phyloP scores from a whole-genome alignment of 352 stramenopile species.

The Globisporangium paddicum region DNA sequence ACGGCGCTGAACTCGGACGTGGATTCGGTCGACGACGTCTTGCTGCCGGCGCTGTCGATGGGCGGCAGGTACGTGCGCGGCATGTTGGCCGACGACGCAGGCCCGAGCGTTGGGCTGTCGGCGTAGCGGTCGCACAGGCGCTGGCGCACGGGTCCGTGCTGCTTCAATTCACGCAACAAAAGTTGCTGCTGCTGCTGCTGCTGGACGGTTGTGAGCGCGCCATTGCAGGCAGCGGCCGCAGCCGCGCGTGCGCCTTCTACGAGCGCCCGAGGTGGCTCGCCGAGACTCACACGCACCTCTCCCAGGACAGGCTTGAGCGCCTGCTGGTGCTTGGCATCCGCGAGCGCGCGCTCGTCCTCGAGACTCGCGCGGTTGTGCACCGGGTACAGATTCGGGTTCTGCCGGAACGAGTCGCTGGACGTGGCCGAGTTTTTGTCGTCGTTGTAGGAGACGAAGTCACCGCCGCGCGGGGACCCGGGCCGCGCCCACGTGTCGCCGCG shows the following conservation, averaged over 20 bases:
- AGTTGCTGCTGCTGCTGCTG: background rate
- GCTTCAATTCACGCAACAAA: background rate
- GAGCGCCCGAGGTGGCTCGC: slow-evolving; percentile 8
- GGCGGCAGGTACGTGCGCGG: slow-evolving; percentile 15
- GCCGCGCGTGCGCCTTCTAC: background rate
- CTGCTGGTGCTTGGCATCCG: slow-evolving; percentile 25
- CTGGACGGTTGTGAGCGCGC: background rate
- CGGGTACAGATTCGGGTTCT: slow-evolving; percentile 42
- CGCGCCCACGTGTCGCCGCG: slow-evolving; percentile 44
- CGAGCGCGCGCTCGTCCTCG: slow-evolving; percentile 19
- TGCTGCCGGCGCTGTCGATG: slow-evolving; percentile 15
- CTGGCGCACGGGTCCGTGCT: slow-evolving; percentile 7
- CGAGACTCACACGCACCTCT: slow-evolving; percentile 13
- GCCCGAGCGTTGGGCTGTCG: background rate
- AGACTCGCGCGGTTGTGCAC: slow-evolving; percentile 15
- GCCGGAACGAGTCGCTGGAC: slow-evolving; percentile 55
- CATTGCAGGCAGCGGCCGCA: background rate
- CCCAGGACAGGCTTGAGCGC: background rate
- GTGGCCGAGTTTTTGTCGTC: slow-evolving; percentile 45
- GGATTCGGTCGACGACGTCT: slow-evolving; percentile 18
- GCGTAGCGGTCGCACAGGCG: slow-evolving; percentile 18
- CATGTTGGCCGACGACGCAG: background rate
- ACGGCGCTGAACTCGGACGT: slow-evolving; percentile 7
- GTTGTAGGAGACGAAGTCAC: slow-evolving; percentile 40
- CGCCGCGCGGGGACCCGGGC: slow-evolving; percentile 33